These are phyloP conservation scores for Sugiyamaella grinbergsii DNA, from an alignment of 1,139 yeast species.

Conservation along the genomic window DNA sequence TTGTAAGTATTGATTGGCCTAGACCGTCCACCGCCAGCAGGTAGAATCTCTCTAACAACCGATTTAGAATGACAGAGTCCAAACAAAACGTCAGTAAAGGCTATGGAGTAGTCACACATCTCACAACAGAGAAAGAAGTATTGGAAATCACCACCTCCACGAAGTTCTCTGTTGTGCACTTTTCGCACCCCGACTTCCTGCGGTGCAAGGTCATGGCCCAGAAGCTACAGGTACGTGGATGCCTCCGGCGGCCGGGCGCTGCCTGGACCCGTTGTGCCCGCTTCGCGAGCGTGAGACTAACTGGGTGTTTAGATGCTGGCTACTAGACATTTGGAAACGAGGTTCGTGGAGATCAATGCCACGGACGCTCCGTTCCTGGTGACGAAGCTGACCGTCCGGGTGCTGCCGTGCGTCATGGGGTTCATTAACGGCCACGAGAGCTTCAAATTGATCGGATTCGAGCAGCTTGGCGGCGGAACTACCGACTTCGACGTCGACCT, in stretches of 20 bases:
- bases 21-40: too few species aligned
- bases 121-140: constrained; percentile 56
- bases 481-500: constrained; percentile 46
- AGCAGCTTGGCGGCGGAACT: constrained; percentile 51
- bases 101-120: constrained; percentile 48
- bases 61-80: constrained; percentile 41
- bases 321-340: constrained; percentile 57
- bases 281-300: constrained; percentile 9
- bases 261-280: neutral
- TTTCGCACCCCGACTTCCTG: constrained; percentile 60
- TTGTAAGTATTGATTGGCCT: too few species aligned
- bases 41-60: neutral
- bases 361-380: constrained; percentile 72
- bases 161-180: constrained; percentile 59
- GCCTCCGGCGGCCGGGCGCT: constrained; percentile 1
- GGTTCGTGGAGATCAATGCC: constrained; percentile 61
- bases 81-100: constrained; percentile 47
- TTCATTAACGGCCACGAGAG: constrained; percentile 62
- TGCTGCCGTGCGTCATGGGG: constrained; percentile 71
- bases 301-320: constrained; percentile 46
- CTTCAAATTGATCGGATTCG: constrained; percentile 67
- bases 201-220: constrained; percentile 58
- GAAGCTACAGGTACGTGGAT: constrained; percentile 12
- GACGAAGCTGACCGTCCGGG: constrained; percentile 59
- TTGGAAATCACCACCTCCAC: constrained; percentile 53